Evolutionary conservation across 306 rosid genomes (phyloP), one percentile per base, ranked within the genome.

Genomic region (Trifolium dubium): DNA sequence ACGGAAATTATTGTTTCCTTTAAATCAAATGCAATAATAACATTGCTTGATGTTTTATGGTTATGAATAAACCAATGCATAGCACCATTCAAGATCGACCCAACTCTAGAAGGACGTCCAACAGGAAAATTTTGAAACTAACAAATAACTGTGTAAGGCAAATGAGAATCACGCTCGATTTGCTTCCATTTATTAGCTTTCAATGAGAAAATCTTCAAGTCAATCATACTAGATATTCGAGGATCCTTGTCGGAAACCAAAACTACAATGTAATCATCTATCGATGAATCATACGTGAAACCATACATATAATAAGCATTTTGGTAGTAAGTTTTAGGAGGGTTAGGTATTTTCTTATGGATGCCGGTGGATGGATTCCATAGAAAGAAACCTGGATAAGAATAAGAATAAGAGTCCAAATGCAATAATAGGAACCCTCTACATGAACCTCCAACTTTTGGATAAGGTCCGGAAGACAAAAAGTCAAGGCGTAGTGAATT

Each of bases 341-440:
- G 61, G 23, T 23, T 23, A 13, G 2, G 40, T 18, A 73, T 6
- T 10, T 31, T 8, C 34, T 28, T 64, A 32, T 51, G 44, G 32
- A 10, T 8, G 37, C 44, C 30, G 0, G 79, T 31, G 69, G 29
- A 53, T 28, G 17, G 14, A 37, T 15, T 37, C 68, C 29, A 62
- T 55, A 67, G 0, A 5, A 13, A 63, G 15, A 62, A 8, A 28
- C 1, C 5, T 4, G 0, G 0, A 10, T 49, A 0, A 35, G 2
- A 23, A 23, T 23, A 23, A 23, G 23, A 23, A 23, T 23, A 23
- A 23, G 23, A 23, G 23, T 23, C 23, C 23, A 23, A 17, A 0
- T 32, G 44, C 17, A 39, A 37, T 10, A 75, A 18, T 29, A 64
- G 4, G 4, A 66, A 40, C 10, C 67, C 79, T 43, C 79, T 29